Base-by-base conservation (phyloP, 176 grass and related monocot genomes). In the Oryza brachyantha region DNA sequence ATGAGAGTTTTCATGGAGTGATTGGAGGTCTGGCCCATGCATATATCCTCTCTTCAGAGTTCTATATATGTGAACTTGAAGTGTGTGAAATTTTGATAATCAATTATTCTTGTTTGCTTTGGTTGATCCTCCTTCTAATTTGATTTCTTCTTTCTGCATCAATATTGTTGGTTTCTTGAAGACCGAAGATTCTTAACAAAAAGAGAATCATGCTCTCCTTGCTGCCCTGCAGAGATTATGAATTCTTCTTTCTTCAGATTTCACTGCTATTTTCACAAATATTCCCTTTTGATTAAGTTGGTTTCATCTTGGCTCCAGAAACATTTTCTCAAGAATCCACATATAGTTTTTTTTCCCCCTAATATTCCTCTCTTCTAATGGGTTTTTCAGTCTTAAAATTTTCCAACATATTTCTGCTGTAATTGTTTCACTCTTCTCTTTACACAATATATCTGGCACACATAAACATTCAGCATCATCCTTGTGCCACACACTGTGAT, bases 91-190 rank as follows among this genome's bases (percentile, higher is more conserved):
- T n/a, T 52, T 52, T 8, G 52, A 7, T 24, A 9, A 24, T 57
- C 16, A 45, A 45, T 45, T 64, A 12, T 57, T 76, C n/a, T 65
- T 70, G 52, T 25, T 64, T 57, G 8, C 8, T 57, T 57, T 57
- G 52, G 8, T 57, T 66, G 25, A 3, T 73, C 5, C 42, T 46
- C 42, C 54, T 42, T 79, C 45, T 38, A 3, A 55, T 41, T 64
- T 42, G 4, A 70, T 39, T 42, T 73, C 24, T 40, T 40, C 27
- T 46, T 52, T 43, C 41, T 64, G 31, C 21, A 55, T 55, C n/a
- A 57, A 57, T 57, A 36, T 67, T 66, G 59, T n/a, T 26, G 43
- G 34, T 59, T 72, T 35, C 22, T 78, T 83, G 36, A 46, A 66
- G 36, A 66, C n/a, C 24, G 52, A 57, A 46, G 35, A 77, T 11